phyloP scores from a whole-genome alignment of 495 filamentous ascomycete species.

The Hypoxylon crocopeplum region DNA sequence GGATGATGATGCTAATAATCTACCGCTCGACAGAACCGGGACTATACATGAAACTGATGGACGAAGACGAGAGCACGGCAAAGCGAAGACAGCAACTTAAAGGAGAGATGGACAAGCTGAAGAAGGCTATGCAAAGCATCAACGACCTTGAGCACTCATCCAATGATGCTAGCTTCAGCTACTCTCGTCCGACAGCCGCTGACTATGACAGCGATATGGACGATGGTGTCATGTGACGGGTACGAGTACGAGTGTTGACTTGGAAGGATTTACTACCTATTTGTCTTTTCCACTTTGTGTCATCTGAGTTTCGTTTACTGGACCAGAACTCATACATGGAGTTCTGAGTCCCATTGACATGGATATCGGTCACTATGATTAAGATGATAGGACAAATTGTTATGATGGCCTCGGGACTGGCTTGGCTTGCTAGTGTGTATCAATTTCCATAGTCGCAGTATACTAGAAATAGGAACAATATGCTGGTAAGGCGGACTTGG shows the following conservation, averaged over 20 bases:
- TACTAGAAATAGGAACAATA: too few species aligned
- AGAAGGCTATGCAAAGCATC: conserved; percentile 51
- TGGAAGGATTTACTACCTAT: neutral
- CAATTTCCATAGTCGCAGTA: too few species aligned
- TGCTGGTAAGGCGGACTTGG: too few species aligned
- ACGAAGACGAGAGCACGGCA: conserved; percentile 51
- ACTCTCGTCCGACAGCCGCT: neutral
- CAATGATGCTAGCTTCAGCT: neutral
- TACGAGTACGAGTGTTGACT: neutral
- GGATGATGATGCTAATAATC: conserved; percentile 2
- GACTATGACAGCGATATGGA: conserved; percentile 32
- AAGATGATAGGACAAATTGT: neutral
- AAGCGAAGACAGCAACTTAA: conserved; percentile 42
- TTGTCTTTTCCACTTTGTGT: too few species aligned
- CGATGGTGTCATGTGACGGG: conserved; percentile 19
- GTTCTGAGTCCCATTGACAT: neutral
- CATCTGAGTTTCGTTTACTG: too few species aligned
- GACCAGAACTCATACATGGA: too few species aligned
- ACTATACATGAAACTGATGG: conserved; percentile 50
- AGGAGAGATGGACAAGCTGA: conserved; percentile 48
- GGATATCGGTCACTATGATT: neutral
- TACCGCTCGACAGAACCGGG: conserved; percentile 29
- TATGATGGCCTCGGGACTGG: neutral
- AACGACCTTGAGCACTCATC: conserved; percentile 34
- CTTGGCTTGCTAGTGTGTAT: conserved; percentile 7